Base-by-base conservation (phyloP, 129 eudicot species). In the Chrysanthemum lavandulifolium region DNA sequence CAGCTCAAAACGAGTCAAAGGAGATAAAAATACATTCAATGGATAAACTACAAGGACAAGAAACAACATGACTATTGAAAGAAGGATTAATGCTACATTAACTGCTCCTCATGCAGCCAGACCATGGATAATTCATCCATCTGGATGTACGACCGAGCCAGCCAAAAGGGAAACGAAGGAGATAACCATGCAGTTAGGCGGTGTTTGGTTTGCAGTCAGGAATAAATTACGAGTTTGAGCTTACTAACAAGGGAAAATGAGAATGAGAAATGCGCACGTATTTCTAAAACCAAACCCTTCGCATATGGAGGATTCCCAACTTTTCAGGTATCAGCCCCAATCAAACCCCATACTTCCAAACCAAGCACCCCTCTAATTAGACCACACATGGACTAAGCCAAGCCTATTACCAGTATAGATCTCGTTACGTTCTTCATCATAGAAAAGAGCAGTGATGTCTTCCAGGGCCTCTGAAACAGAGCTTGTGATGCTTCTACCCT, bases 371-470 rank as follows among this genome's bases (percentile, higher is more conserved):
- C 61, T 11, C 68, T 68, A 90, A 84, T 90, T 93, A 25, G 98
- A 87, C 98, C 98, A 94, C 6, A 94, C 98, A 69, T 94, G 98
- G 76, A 94, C 91, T 36, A 94, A 82, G 51, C 98, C 98, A 15
- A 84, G 88, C 80, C 86, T 86, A 59, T 94, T 90, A 25, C 98
- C 98, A 4, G 98, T 94, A 73, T 90, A 94, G 36, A 94, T 94
- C 81, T 94, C 98, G 10, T 94, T 90, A 10, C 98, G 96, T 49
- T 90, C 97, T 86, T 94, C 98, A 53, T 94, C 92, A 9, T 94
- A 94, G 72, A 87, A 94, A 21, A 94, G 96, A 5, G 98, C 98
- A 4, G 98, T 93, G n/a, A 87, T 94, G 78, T 94, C 97, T 65
- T 94, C 97, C 50, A 90, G 71, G 18, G 98, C 98, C 75, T 90